Evolutionary conservation across 352 stramenopile genomes (phyloP).

Genomic region (Saprolegnia parasitica): DNA sequence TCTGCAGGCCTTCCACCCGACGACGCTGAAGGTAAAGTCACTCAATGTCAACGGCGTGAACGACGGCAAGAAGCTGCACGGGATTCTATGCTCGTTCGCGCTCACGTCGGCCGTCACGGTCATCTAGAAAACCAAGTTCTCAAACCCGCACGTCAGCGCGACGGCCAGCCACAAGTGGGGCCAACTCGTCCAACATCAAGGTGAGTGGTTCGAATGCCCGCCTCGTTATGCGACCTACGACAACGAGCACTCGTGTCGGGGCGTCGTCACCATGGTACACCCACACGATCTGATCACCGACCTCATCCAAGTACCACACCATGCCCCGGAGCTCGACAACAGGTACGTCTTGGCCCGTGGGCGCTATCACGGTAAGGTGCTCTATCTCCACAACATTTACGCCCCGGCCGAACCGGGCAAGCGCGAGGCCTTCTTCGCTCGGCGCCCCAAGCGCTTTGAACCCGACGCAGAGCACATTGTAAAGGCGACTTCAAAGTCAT

Average conservation of each 20-base stretch:
- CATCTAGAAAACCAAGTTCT: background rate
- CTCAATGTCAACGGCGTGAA: background rate
- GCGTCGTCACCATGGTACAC: background rate
- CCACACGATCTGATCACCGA: background rate
- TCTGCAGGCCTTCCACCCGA: background rate
- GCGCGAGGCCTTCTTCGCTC: background rate
- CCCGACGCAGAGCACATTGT: background rate
- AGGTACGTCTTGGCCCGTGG: background rate
- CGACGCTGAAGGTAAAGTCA: background rate
- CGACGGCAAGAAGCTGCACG: background rate
- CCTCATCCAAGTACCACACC: background rate
- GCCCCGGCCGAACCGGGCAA: background rate
- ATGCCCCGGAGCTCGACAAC: background rate
- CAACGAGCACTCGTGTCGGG: background rate
- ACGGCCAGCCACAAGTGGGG: background rate
- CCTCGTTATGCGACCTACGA: background rate
- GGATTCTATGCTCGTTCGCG: background rate
- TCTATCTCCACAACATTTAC: conserved; percentile 10
- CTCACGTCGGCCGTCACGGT: background rate
- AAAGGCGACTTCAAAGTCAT: background rate
- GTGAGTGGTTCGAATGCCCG: background rate
- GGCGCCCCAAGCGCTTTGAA: background rate
- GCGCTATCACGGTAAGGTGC: background rate
- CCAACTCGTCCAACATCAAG: background rate
- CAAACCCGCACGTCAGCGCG: background rate